phyloP scores from a whole-genome alignment of 2,329 filamentous ascomycete genomes.

The Phyllosticta capitalensis region DNA sequence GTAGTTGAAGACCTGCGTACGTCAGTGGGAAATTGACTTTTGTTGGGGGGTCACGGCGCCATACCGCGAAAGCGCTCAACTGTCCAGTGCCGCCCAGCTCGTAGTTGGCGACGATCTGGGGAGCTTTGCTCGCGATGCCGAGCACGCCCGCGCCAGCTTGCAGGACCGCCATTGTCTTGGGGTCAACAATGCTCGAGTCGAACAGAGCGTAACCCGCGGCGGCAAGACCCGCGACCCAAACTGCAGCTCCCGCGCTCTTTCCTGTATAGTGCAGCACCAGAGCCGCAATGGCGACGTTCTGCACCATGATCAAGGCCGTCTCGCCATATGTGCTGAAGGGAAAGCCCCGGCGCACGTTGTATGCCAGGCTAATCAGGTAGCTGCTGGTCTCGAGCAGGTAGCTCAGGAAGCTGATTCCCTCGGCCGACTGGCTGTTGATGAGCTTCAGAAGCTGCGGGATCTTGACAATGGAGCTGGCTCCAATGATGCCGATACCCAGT shows the following conservation, averaged over 20 bases:
- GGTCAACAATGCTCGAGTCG: slow-evolving; percentile 52
- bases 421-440: slow-evolving; percentile 65
- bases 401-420: slow-evolving; percentile 78
- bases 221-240: slow-evolving; percentile 70
- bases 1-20: slow-evolving; percentile 85
- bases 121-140: slow-evolving; percentile 82
- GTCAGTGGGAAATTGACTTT: not conserved
- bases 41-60: slow-evolving; percentile 26
- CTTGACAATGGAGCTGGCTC: slow-evolving; percentile 84
- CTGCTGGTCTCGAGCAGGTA: slow-evolving; percentile 86
- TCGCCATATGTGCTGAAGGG: slow-evolving; percentile 97
- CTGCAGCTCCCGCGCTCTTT: slow-evolving; percentile 55
- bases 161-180: slow-evolving; percentile 59
- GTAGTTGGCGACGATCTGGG: slow-evolving; percentile 84
- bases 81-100: slow-evolving; percentile 83
- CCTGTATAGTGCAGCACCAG: slow-evolving; percentile 79
- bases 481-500: slow-evolving; percentile 88
- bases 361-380: slow-evolving; percentile 82
- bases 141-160: slow-evolving; percentile 78
- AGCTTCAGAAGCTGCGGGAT: slow-evolving; percentile 95
- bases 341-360: slow-evolving; percentile 83
- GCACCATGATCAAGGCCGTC: slow-evolving; percentile 80
- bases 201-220: slow-evolving; percentile 62
- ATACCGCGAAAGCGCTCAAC: slow-evolving; percentile 89
- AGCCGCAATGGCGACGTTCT: slow-evolving; percentile 83